Percentiles rank a stretch among this genome's conserved stretches.
phyloP scores from a whole-genome alignment of 768 basidiomycete species.

The Fomitopsis pulvina region DNA sequence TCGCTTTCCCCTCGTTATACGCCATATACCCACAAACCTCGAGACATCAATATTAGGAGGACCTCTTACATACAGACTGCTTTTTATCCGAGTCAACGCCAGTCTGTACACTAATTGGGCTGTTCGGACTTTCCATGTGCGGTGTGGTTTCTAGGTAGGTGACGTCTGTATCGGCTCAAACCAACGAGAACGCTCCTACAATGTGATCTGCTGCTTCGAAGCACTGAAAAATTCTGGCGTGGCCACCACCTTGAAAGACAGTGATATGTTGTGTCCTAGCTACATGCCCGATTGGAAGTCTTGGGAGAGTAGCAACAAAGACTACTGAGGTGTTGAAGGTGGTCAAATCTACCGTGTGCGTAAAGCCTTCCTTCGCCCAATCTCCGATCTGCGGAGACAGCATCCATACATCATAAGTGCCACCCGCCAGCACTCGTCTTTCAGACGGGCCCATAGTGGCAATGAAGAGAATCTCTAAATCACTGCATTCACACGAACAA shows the following conservation, averaged over 20 bases:
- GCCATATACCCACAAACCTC: background rate
- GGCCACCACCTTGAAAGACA: constrained; percentile 9
- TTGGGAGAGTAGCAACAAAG: background rate
- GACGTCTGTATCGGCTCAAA: no score
- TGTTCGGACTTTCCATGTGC: no score
- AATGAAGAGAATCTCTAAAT: constrained; percentile 10
- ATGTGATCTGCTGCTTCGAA: background rate
- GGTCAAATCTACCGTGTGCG: background rate
- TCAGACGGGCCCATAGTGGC: constrained; percentile 12
- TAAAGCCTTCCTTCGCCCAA: constrained; percentile 12
- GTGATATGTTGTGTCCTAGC: constrained; percentile 20
- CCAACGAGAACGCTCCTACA: no score
- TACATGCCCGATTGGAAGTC: constrained; percentile 18
- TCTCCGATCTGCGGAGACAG: background rate
- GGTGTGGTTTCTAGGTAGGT: no score
- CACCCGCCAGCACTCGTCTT: constrained; percentile 10
- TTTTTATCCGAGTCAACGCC: no score
- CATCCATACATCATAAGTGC: constrained; percentile 10
- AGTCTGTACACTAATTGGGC: no score
- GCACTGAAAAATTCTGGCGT: constrained; percentile 5
- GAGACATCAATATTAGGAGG: no score
- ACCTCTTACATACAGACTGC: no score
- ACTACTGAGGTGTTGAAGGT: no score
- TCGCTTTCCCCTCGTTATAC: background rate
- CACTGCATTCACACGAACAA: constrained; percentile 10